Evolutionary conservation across 768 basidiomycete genomes (phyloP).

Genomic region (Boletus pseudo-olivaceus): DNA sequence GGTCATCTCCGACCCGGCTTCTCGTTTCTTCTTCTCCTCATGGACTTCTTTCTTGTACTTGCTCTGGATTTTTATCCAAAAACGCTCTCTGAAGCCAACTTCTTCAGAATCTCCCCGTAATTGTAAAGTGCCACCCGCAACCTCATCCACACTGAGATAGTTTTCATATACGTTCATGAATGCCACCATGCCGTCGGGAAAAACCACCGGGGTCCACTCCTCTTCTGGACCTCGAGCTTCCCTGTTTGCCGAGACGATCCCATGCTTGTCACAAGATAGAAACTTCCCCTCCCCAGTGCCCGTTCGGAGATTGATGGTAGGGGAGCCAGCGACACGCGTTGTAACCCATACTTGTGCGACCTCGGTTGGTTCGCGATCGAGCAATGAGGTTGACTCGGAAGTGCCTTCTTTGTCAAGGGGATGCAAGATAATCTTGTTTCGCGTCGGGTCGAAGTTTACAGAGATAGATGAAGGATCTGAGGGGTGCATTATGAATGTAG

Average conservation of each 20-base stretch:
- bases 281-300: slow-evolving; percentile 90
- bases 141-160: slow-evolving; percentile 81
- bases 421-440: slow-evolving; percentile 66
- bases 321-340: slow-evolving; percentile 79
- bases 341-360: slow-evolving; percentile 91
- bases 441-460: slow-evolving; percentile 74
- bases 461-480: slow-evolving; percentile 76
- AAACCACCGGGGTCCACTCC: slow-evolving; percentile 84
- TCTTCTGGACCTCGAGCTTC: slow-evolving; percentile 93
- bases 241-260: slow-evolving; percentile 76
- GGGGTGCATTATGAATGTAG: slow-evolving; percentile 83
- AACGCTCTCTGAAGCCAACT: slow-evolving; percentile 82
- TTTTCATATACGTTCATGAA: slow-evolving; percentile 89
- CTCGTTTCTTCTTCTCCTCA: slow-evolving; percentile 70
- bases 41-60: slow-evolving; percentile 84
- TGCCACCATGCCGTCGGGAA: slow-evolving; percentile 82
- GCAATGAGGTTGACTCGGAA: slow-evolving; percentile 41
- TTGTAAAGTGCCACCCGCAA: slow-evolving; percentile 75
- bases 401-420: slow-evolving; percentile 59
- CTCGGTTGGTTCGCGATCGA: slow-evolving; percentile 72
- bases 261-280: slow-evolving; percentile 82
- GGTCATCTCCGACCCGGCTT: slow-evolving; percentile 47
- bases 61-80: slow-evolving; percentile 86
- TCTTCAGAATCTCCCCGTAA: slow-evolving; percentile 83
- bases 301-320: slow-evolving; percentile 82